A percentile compares a stretch with the other conserved stretches of the same genome.
Conservation (phyloP, 2,329 filamentous ascomycete genomes). For the Stemphylium beticola region DNA sequence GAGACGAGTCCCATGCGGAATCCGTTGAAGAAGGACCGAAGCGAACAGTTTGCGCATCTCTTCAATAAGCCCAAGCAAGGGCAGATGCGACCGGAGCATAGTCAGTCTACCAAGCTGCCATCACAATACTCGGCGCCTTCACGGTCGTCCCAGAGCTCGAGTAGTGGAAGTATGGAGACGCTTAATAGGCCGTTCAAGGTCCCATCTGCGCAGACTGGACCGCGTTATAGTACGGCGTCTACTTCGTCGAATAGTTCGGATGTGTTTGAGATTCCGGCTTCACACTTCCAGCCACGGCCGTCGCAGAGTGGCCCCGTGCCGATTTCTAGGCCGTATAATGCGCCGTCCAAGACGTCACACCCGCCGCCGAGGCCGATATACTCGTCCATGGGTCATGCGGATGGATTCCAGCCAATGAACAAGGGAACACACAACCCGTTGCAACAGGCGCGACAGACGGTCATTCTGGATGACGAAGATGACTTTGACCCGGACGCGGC, state of each 20-base stretch:
- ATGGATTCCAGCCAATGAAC: conserved; percentile 50
- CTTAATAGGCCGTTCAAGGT: conserved; percentile 25
- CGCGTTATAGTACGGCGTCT: conserved; percentile 36
- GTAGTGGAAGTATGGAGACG: conserved; percentile 2
- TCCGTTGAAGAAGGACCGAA: conserved; percentile 49
- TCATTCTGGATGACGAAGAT: conserved; percentile 52
- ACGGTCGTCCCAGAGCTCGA: conserved; percentile 6
- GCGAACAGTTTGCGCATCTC: conserved; percentile 45
- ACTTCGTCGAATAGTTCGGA: conserved; percentile 36
- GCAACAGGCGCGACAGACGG: conserved; percentile 47
- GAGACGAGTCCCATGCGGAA: conserved; percentile 63
- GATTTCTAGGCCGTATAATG: conserved; percentile 58
- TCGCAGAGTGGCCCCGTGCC: conserved; percentile 45
- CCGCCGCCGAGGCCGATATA: conserved; percentile 60
- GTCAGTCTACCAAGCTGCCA: conserved; percentile 44
- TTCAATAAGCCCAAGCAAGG: conserved; percentile 62
- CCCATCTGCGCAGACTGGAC: conserved; percentile 20
- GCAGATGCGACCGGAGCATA: conserved; percentile 58
- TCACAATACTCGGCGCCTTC: conserved; percentile 23
- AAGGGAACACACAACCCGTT: conserved; percentile 34
- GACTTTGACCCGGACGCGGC: conserved; percentile 56
- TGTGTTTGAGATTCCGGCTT: conserved; percentile 43
- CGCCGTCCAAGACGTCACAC: conserved; percentile 52
- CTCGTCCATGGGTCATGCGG: conserved; percentile 56
- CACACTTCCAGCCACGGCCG: conserved; percentile 41